A percentile compares a stretch with the other conserved stretches of the same genome.
Conservation (phyloP, 108 stramenopile species). For the Pseudonitzschia multistriata region DNA sequence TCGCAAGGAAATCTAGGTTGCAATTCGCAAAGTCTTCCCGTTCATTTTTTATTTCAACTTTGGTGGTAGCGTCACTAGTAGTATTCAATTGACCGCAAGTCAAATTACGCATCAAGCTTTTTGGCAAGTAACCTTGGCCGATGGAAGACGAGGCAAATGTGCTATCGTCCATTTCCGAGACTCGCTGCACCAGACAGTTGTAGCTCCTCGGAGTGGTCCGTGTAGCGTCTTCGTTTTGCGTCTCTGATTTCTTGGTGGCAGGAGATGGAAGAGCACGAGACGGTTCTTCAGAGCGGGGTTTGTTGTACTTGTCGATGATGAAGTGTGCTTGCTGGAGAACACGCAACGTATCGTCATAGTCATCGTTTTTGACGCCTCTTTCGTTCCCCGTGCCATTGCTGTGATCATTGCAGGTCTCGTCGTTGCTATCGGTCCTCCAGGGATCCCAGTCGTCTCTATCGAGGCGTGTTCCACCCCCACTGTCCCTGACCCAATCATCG, state of each 20-base stretch:
- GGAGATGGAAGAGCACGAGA: constrained; percentile 1
- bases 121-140: constrained; percentile 1
- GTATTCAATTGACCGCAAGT: background rate
- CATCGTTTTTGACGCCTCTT: background rate
- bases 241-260: background rate
- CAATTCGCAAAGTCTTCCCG: background rate
- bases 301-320: constrained; percentile 5
- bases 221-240: constrained; percentile 1
- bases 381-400: background rate
- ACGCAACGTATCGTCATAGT: constrained; percentile 2
- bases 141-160: background rate
- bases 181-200: constrained; percentile 10
- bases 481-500: background rate
- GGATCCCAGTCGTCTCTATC: constrained; percentile 7
- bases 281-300: background rate
- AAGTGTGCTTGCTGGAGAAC: background rate
- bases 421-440: constrained; percentile 1
- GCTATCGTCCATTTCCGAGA: constrained; percentile 17
- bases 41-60: background rate
- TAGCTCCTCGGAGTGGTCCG: background rate
- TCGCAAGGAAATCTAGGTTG: constrained; percentile 11
- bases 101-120: background rate
- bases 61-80: background rate
- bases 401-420: background rate
- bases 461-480: background rate